Evolutionary conservation across 768 basidiomycete genomes (phyloP).

Genomic region (Russula ochroleuca): DNA sequence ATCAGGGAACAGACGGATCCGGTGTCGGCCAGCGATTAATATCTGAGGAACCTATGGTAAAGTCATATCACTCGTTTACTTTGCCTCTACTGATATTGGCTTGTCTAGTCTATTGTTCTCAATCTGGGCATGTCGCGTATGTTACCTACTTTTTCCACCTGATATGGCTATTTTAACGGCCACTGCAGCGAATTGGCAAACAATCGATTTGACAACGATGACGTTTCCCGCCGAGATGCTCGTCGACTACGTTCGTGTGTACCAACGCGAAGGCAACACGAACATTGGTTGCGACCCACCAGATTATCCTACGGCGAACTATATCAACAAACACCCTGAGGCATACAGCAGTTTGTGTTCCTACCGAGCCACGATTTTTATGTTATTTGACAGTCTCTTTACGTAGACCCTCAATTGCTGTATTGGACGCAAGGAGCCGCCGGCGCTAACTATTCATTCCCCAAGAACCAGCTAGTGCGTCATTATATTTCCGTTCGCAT

Average conservation of each 20-base stretch:
- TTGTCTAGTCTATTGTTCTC: conserved; percentile 45
- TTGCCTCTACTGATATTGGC: conserved; percentile 1
- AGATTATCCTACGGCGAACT: conserved; percentile 60
- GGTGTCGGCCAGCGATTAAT: conserved; percentile 58
- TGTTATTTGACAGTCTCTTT: neutral
- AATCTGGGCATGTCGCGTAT: conserved; percentile 59
- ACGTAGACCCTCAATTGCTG: conserved; percentile 34
- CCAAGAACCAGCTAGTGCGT: conserved; percentile 32
- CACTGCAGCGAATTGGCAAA: conserved; percentile 60
- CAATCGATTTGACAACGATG: conserved; percentile 51
- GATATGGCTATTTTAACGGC: neutral
- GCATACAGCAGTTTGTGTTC: conserved; percentile 55
- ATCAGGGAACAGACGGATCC: conserved; percentile 39
- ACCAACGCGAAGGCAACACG: conserved; percentile 53
- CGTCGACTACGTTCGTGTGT: conserved; percentile 79
- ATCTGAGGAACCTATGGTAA: conserved; percentile 49
- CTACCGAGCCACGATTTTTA: conserved; percentile 10
- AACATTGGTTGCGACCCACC: conserved; percentile 67
- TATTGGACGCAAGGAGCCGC: conserved; percentile 30
- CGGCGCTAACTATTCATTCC: conserved; percentile 35
- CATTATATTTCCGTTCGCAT: neutral
- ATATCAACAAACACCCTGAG: conserved; percentile 50
- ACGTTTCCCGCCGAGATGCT: conserved; percentile 65
- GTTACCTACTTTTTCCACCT: conserved; percentile 21
- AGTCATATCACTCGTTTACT: conserved; percentile 4